Conservation (phyloP, 768 basidiomycete species). For the Epithele typhae region DNA sequence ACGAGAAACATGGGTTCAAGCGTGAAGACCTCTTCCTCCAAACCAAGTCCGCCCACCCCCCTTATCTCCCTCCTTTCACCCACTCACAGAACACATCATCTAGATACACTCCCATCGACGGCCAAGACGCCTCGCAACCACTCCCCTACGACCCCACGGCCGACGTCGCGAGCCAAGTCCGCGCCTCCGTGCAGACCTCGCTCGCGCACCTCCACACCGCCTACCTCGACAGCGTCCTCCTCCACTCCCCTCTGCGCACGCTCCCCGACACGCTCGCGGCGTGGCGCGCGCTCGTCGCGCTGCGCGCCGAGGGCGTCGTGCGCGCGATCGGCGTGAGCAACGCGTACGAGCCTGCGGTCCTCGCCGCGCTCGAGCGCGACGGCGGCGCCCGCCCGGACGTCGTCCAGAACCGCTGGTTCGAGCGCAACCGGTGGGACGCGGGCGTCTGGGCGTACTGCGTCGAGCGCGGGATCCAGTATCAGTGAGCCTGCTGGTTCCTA, state of each 20-base stretch:
- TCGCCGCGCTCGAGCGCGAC: constrained; percentile 48
- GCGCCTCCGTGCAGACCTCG: constrained; percentile 57
- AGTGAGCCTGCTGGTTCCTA: constrained; percentile 39
- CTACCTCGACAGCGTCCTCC: constrained; percentile 74
- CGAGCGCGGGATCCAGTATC: constrained; percentile 62
- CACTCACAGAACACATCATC: not conserved
- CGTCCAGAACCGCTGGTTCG: constrained; percentile 84
- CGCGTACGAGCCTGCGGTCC: constrained; percentile 56
- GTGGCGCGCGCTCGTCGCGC: constrained; percentile 54
- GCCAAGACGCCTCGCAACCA: constrained; percentile 67
- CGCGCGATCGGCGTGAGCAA: constrained; percentile 74
- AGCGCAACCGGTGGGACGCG: constrained; percentile 73
- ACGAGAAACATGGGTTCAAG: constrained; percentile 52
- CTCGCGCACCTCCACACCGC: constrained; percentile 64
- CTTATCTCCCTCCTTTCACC: not conserved
- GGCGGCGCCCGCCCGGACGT: constrained; percentile 53
- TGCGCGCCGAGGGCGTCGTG: constrained; percentile 65
- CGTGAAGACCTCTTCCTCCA: constrained; percentile 75
- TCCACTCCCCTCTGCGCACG: constrained; percentile 70
- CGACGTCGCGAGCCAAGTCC: constrained; percentile 54
- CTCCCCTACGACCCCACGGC: constrained; percentile 66
- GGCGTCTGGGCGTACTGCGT: constrained; percentile 62
- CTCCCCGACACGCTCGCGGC: constrained; percentile 61
- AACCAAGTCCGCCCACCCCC: constrained; percentile 53
- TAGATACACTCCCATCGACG: constrained; percentile 71